Evolutionary conservation across 345 rosid species (phyloP).

Genomic region (Citrus mangshanensis): DNA sequence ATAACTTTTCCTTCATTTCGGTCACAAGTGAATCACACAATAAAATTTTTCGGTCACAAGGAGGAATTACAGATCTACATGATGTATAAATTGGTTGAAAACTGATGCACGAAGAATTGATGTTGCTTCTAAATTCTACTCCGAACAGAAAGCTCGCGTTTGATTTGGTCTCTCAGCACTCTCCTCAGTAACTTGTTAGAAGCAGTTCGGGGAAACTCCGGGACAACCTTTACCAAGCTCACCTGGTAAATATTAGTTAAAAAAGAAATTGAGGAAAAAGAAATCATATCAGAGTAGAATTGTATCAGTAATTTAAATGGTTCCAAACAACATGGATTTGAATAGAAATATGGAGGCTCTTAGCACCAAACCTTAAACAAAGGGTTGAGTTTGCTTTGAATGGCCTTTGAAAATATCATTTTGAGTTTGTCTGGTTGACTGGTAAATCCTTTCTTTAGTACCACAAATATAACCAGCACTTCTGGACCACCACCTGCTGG

Average conservation of each 20-base stretch:
- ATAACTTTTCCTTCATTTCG: too few relatives aligned
- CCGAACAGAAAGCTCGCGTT: conserved; percentile 36
- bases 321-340: neutral
- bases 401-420: conserved; percentile 50
- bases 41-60: neutral
- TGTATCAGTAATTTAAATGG: neutral
- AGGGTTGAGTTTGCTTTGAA: conserved; percentile 79
- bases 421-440: conserved; percentile 45
- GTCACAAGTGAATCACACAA: too few relatives aligned
- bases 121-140: conserved; percentile 40
- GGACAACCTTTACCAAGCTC: conserved; percentile 58
- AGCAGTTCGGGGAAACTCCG: conserved; percentile 78
- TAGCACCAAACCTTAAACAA: conserved; percentile 62
- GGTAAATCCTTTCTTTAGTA: conserved; percentile 53
- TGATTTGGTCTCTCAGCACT: conserved; percentile 63
- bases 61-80: neutral
- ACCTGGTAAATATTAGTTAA: conserved; percentile 42
- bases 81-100: neutral
- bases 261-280: neutral
- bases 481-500: conserved; percentile 78
- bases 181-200: conserved; percentile 81
- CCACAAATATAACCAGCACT: conserved; percentile 51
- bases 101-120: neutral
- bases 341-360: neutral
- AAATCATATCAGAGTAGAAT: neutral